A percentile compares a stretch with the other conserved stretches of the same genome.
These are phyloP conservation scores for Smithsoniella earleae DNA, from an alignment of 163 green algal species.

Conservation along the genomic window DNA sequence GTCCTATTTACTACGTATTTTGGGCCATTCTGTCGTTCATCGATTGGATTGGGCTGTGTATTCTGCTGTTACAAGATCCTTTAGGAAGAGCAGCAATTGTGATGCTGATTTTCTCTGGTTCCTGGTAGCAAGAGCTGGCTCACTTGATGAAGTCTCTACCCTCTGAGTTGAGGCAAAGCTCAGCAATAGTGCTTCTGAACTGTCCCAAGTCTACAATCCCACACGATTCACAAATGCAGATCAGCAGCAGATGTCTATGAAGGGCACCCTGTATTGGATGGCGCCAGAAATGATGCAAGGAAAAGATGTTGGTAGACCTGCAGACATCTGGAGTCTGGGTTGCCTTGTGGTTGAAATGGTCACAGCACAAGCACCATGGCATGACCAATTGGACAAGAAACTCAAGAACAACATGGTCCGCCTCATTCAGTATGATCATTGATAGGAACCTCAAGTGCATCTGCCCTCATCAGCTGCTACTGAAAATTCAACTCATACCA, in stretches of 20 bases:
- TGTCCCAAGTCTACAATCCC: background rate
- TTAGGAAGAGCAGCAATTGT: too few relatives aligned
- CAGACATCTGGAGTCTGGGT: slow-evolving; percentile 92
- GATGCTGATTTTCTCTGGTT: too few relatives aligned
- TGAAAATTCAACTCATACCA: slow-evolving; percentile 37
- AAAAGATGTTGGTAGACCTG: slow-evolving; percentile 60
- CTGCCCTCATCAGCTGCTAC: slow-evolving; percentile 47
- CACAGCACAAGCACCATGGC: slow-evolving; percentile 42
- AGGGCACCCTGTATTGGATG: slow-evolving; percentile 96
- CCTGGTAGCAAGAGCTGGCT: too few relatives aligned
- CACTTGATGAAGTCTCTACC: too few relatives aligned
- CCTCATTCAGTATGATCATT: too few relatives aligned
- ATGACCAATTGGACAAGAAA: slow-evolving; percentile 52
- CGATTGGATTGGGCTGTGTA: too few relatives aligned
- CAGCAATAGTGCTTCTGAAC: background rate
- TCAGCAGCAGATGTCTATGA: slow-evolving; percentile 50
- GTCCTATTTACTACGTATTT: too few relatives aligned
- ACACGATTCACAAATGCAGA: too few relatives aligned
- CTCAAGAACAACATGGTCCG: slow-evolving; percentile 78
- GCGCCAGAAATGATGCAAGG: slow-evolving; percentile 91
- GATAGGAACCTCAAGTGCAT: too few relatives aligned
- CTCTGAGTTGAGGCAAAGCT: too few relatives aligned
- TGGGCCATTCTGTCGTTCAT: too few relatives aligned
- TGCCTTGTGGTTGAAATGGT: slow-evolving; percentile 96
- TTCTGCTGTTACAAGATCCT: too few relatives aligned